phyloP scores from a whole-genome alignment of 1,284 basidiomycete species.

The Crucibulum parvulum region DNA sequence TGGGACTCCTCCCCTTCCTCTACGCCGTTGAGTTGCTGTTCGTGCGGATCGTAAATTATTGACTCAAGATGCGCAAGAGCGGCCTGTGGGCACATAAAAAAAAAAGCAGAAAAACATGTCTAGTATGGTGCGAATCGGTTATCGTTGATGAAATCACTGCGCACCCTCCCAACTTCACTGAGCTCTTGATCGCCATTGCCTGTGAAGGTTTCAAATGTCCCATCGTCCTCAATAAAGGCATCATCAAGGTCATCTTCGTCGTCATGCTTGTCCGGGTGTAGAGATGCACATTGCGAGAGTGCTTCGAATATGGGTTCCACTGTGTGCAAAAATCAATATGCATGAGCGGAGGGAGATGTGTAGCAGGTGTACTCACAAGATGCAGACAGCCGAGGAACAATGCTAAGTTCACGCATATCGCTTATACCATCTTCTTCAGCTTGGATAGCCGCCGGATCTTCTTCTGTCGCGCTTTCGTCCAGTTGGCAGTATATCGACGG shows the following conservation, averaged over 20 bases:
- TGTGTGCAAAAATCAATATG: slow-evolving; percentile 35
- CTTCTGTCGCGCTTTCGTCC: slow-evolving; percentile 57
- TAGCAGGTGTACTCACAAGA: slow-evolving; percentile 58
- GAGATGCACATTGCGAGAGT: slow-evolving; percentile 87
- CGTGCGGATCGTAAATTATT: slow-evolving; percentile 65
- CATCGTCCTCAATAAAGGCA: slow-evolving; percentile 63
- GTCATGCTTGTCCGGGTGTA: slow-evolving; percentile 83
- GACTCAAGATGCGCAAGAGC: slow-evolving; percentile 79
- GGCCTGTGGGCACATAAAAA: slow-evolving; percentile 52
- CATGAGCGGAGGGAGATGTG: not conserved
- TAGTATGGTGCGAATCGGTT: slow-evolving; percentile 89
- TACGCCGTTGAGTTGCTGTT: slow-evolving; percentile 13
- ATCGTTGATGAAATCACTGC: slow-evolving; percentile 86
- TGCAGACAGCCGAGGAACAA: slow-evolving; percentile 65
- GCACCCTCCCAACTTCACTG: slow-evolving; percentile 91
- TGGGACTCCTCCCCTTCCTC: slow-evolving; percentile 10
- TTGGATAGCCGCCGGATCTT: not conserved
- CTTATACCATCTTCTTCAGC: slow-evolving; percentile 49
- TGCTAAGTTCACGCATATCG: slow-evolving; percentile 78
- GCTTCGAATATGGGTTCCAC: slow-evolving; percentile 91
- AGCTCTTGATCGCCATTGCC: slow-evolving; percentile 73
- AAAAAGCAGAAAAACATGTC: slow-evolving; percentile 40
- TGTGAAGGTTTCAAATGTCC: slow-evolving; percentile 64
- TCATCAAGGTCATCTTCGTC: slow-evolving; percentile 67
- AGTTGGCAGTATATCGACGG: slow-evolving; percentile 92